Evolutionary conservation across 768 basidiomycete genomes (phyloP).

Genomic region (Jaapia argillacea): DNA sequence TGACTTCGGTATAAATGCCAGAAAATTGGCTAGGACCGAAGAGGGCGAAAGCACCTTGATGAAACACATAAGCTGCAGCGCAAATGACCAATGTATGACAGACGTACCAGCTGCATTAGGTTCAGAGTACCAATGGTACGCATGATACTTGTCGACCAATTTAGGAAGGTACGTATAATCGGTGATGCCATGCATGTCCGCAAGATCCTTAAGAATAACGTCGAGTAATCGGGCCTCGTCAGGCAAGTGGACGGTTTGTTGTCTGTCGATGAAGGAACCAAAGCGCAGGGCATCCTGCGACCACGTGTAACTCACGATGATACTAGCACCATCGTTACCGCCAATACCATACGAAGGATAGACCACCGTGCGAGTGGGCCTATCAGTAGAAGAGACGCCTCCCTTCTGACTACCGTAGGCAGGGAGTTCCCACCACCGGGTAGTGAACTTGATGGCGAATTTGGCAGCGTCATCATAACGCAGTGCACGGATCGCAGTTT

Average conservation of each 20-base stretch:
- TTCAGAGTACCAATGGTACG: background rate
- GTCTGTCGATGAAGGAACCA: constrained; percentile 19
- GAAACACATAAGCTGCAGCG: background rate
- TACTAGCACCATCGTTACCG: constrained; percentile 13
- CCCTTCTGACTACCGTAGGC: constrained; percentile 20
- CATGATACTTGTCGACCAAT: background rate
- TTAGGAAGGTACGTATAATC: background rate
- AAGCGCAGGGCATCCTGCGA: constrained; percentile 27
- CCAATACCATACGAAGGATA: constrained; percentile 30
- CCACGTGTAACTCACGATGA: constrained; percentile 34
- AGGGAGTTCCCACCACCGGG: constrained; percentile 23
- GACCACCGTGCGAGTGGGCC: constrained; percentile 29
- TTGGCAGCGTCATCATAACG: constrained; percentile 24
- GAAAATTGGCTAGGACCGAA: background rate
- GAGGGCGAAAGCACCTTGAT: background rate
- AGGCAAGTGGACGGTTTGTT: constrained; percentile 4
- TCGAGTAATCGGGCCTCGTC: constrained; percentile 21
- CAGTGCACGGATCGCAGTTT: constrained; percentile 21
- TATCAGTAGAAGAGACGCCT: constrained; percentile 25
- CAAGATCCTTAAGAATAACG: constrained; percentile 20
- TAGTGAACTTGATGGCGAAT: constrained; percentile 25
- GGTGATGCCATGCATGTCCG: constrained; percentile 19
- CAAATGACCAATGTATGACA: background rate
- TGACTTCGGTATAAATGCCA: background rate
- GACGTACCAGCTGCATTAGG: background rate